Base-by-base conservation (phyloP, 2,329 filamentous ascomycete genomes). In the Ophiostoma triangulosporum region DNA sequence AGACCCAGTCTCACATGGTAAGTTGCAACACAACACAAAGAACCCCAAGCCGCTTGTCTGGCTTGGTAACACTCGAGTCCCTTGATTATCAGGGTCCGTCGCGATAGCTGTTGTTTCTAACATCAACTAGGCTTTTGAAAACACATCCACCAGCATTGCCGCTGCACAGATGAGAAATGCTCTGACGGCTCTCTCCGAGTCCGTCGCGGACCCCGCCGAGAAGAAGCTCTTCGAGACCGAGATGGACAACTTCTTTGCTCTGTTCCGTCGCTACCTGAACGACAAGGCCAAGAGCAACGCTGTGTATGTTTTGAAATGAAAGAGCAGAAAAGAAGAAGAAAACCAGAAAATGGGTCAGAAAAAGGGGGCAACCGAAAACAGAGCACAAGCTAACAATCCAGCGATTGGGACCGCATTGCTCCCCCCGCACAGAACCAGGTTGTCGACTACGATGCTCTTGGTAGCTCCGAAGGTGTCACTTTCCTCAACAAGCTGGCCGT, bases 191-290 rank as follows among this genome's bases (percentile, higher is more conserved):
- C 84, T 98, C 59, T 80, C 87, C 63, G 93, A 98, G 73, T 86
- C 84, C 9, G 90, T 96, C 68, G 80, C 83, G 64, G 89, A 97
- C 67, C 77, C 85, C 54, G 74, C 82, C 58, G 73, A 86, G 68
- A 88, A 87, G 72, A 91, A 95, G 87, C 82, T 94, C 61, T 97
- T 97, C 70, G 91, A 97, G 75, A 94, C 90, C 4, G 91, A 98
- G 74, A 97, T 96, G 90, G 93, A 98, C 81, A 98, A 98, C 83
- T 98, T 98, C 79, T 98, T 98, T 68, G 85, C 89, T 57, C 85
- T 98, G 58, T 98, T 98, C 84, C 86, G 93, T 67, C 83, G 93
- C 73, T 98, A 96, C 73, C 77, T 98, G 59, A 96, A 96, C 69
- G 93, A 97, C 76, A 95, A 96, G 78, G 91, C 93, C 66, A 97